Evolutionary conservation across 106 monocot genomes (phyloP).

Genomic region (Ottelia alismoides): DNA sequence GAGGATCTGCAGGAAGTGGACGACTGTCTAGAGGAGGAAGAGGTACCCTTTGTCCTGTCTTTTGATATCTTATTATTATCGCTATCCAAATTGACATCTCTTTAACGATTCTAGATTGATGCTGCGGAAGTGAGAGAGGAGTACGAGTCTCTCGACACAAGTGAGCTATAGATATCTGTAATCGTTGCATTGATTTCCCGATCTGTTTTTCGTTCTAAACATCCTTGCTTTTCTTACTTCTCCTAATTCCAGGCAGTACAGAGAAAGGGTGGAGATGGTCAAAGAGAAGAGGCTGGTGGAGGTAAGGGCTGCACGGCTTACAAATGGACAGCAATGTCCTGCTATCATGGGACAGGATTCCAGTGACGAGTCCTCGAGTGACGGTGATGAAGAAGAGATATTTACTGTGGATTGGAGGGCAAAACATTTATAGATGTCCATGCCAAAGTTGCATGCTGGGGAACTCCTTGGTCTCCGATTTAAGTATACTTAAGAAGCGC

Average conservation of each 20-base stretch:
- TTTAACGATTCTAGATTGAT: constrained; percentile 95
- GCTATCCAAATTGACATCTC: too few relatives aligned
- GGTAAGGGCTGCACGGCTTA: constrained; percentile 35
- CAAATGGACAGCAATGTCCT: constrained; percentile 38
- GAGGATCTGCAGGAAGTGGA: constrained; percentile 81
- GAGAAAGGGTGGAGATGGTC: constrained; percentile 72
- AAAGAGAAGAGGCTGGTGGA: constrained; percentile 63
- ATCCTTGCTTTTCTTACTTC: background rate
- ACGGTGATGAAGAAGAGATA: constrained; percentile 31
- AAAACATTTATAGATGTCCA: constrained; percentile 42
- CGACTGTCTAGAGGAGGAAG: constrained; percentile 88
- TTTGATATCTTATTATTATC: too few relatives aligned
- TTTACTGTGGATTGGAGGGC: constrained; percentile 90
- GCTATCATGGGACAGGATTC: constrained; percentile 38
- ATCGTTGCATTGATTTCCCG: too few relatives aligned
- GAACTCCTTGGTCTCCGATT: too few relatives aligned
- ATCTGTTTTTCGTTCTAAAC: too few relatives aligned
- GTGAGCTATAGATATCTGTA: constrained; percentile 35
- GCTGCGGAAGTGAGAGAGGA: constrained; percentile 72
- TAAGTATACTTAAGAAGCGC: too few relatives aligned
- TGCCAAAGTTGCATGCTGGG: too few relatives aligned
- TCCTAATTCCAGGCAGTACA: constrained; percentile 32
- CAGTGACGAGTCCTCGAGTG: constrained; percentile 48
- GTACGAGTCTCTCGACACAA: constrained; percentile 54
- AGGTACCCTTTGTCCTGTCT: constrained; percentile 45